Evolutionary conservation across 768 basidiomycete genomes (phyloP).

Genomic region (Boletus pseudopeckii): DNA sequence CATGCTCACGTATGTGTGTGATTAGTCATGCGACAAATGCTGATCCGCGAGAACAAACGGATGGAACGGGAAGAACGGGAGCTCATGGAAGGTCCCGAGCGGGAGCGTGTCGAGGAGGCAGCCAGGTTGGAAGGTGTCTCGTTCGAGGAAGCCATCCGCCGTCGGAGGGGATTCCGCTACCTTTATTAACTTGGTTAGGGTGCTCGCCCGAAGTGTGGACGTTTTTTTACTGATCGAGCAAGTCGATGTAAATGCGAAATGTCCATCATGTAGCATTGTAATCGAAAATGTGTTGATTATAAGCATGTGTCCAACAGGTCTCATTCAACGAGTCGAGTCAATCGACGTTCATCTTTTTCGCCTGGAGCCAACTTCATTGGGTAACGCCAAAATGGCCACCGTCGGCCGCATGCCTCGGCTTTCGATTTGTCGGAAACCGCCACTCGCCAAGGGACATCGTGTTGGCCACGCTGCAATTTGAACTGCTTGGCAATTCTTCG

Average conservation of each 20-base stretch:
- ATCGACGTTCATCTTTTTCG: too few species aligned
- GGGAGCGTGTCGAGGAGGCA: slow-evolving; percentile 53
- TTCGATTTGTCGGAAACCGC: neutral
- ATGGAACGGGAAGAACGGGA: slow-evolving; percentile 48
- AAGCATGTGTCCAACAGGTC: too few species aligned
- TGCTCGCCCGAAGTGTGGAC: neutral
- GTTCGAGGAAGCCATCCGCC: slow-evolving; percentile 55
- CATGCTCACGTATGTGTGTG: neutral
- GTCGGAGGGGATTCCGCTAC: slow-evolving; percentile 57
- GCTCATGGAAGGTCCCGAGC: slow-evolving; percentile 42
- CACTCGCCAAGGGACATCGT: neutral
- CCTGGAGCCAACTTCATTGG: too few species aligned
- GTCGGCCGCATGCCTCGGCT: too few species aligned
- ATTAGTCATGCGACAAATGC: slow-evolving; percentile 41
- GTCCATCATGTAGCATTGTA: too few species aligned
- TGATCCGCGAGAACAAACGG: slow-evolving; percentile 49
- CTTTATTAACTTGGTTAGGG: slow-evolving; percentile 35
- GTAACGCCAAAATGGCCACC: neutral
- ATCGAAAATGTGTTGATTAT: too few species aligned
- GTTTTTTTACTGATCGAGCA: neutral
- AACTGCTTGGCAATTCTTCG: neutral
- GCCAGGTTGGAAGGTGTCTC: slow-evolving; percentile 57
- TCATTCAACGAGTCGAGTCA: too few species aligned
- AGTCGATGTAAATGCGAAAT: neutral
- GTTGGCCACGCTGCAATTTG: neutral